Conservation (phyloP, 257 asterid species). For the Przewalskia tangutica region DNA sequence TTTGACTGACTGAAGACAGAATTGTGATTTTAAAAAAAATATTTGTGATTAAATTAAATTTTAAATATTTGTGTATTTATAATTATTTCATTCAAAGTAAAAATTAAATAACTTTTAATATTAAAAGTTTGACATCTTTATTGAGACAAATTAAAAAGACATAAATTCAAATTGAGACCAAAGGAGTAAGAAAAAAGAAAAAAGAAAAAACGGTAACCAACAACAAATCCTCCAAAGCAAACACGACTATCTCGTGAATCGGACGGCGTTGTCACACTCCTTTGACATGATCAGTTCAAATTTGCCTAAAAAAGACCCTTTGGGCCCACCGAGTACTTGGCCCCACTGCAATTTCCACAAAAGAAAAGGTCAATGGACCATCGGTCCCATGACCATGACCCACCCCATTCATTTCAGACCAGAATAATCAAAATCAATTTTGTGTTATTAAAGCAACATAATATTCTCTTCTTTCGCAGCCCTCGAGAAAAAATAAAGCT, state of each 20-base stretch:
- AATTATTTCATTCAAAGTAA: too few relatives aligned
- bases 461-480: not conserved
- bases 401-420: constrained; percentile 10
- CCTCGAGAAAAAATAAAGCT: not conserved
- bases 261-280: constrained; percentile 29
- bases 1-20: too few relatives aligned
- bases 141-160: too few relatives aligned
- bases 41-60: too few relatives aligned
- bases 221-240: constrained; percentile 27
- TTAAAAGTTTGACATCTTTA: too few relatives aligned
- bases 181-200: not conserved
- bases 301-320: constrained; percentile 9
- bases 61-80: too few relatives aligned
- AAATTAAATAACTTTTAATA: too few relatives aligned
- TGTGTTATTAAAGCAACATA: not conserved
- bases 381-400: not conserved
- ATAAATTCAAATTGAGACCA: too few relatives aligned
- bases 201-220: not conserved
- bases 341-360: constrained; percentile 1
- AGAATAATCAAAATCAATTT: not conserved
- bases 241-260: constrained; percentile 23
- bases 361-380: constrained; percentile 33
- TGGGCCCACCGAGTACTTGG: constrained; percentile 4
- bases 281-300: constrained; percentile 36
- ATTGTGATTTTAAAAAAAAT: too few relatives aligned